These are phyloP conservation scores for Amoeboaphelidium occidentale DNA, from an alignment of 371 early-diverging fungal species.

Conservation along the genomic window DNA sequence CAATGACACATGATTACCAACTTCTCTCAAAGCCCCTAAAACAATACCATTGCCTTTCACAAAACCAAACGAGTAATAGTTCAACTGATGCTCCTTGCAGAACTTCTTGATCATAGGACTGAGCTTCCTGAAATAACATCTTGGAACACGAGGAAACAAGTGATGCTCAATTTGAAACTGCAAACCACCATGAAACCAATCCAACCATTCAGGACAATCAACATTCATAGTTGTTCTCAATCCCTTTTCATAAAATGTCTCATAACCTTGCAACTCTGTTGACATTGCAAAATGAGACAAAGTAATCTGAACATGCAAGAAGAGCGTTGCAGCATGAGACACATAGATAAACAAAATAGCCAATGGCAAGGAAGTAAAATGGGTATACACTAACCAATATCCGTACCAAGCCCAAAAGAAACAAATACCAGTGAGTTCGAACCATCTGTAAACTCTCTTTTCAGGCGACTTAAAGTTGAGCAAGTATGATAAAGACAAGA, in stretches of 20 bases:
- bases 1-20: conserved; percentile 56
- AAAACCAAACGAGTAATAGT: conserved; percentile 40
- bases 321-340: conserved; percentile 53
- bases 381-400: conserved; percentile 26
- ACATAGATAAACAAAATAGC: conserved; percentile 41
- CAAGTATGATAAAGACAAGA: conserved; percentile 38
- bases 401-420: conserved; percentile 60
- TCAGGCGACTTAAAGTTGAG: conserved; percentile 6
- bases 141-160: conserved; percentile 72
- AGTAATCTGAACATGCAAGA: conserved; percentile 85
- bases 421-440: conserved; percentile 41
- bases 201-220: conserved; percentile 73
- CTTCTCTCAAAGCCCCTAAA: conserved; percentile 29
- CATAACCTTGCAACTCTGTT: conserved; percentile 36
- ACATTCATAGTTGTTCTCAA: conserved; percentile 87
- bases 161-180: conserved; percentile 85
- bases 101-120: conserved; percentile 47
- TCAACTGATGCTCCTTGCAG: conserved; percentile 35
- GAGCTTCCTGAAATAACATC: conserved; percentile 50
- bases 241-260: conserved; percentile 55
- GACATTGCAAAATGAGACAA: conserved; percentile 89
- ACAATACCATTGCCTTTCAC: conserved; percentile 40
- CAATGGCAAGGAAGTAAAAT: conserved; percentile 20
- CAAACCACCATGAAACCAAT: conserved; percentile 85
- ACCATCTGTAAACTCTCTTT: conserved; percentile 19